Conservation (phyloP, 2,329 filamentous ascomycete genomes). For the Fusarium graminum region DNA sequence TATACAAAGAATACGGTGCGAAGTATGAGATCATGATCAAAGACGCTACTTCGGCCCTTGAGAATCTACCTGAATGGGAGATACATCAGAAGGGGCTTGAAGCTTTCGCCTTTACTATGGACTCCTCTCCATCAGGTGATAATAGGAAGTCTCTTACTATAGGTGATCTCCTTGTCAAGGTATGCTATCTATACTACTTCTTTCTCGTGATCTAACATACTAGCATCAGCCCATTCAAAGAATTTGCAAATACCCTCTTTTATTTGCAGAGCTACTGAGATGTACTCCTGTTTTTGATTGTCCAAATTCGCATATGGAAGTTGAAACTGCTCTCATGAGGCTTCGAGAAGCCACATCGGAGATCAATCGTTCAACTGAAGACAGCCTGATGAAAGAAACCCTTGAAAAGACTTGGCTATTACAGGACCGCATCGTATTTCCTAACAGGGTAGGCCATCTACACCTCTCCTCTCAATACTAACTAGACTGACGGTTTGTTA, state of each 20-base stretch:
- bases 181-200: conserved; percentile 51
- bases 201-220: conserved; percentile 9
- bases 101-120: conserved; percentile 79
- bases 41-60: conserved; percentile 77
- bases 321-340: conserved; percentile 78
- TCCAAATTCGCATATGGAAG: conserved; percentile 82
- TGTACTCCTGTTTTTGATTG: conserved; percentile 88
- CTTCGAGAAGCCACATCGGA: conserved; percentile 81
- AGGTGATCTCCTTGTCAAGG: conserved; percentile 91
- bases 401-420: conserved; percentile 88
- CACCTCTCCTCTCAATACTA: not conserved
- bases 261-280: conserved; percentile 86
- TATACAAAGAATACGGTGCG: conserved; percentile 92
- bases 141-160: conserved; percentile 83
- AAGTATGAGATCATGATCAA: conserved; percentile 89
- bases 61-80: conserved; percentile 79
- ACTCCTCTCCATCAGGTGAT: conserved; percentile 71
- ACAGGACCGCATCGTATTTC: conserved; percentile 83
- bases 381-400: conserved; percentile 74
- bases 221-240: conserved; percentile 83
- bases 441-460: conserved; percentile 70
- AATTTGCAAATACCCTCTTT: conserved; percentile 88
- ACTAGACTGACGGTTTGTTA: conserved; percentile 43
- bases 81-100: conserved; percentile 89
- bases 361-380: conserved; percentile 88